Percentiles rank a stretch among this genome's conserved stretches.
Conservation (phyloP, 768 basidiomycete genomes). For the Lactarius akahatsu region DNA sequence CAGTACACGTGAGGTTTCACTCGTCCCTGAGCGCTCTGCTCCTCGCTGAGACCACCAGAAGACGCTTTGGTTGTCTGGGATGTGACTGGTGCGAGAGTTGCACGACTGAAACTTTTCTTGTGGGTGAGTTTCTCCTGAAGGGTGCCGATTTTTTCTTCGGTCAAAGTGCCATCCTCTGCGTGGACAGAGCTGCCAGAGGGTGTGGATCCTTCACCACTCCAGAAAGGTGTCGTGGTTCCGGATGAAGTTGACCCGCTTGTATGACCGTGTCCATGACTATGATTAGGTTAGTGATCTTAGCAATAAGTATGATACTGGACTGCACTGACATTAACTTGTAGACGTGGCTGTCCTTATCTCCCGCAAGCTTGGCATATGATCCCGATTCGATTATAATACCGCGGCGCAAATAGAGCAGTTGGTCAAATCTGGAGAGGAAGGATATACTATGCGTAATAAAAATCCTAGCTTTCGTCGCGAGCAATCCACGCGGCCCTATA, state of each 20-base stretch:
- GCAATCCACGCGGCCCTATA: constrained; percentile 80
- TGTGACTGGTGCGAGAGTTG: constrained; percentile 47
- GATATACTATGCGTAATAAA: constrained; percentile 86
- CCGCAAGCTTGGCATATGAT: constrained; percentile 58
- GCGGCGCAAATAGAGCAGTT: constrained; percentile 69
- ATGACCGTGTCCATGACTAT: constrained; percentile 27
- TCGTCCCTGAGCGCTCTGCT: constrained; percentile 76
- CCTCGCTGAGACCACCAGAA: constrained; percentile 55
- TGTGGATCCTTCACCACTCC: constrained; percentile 8
- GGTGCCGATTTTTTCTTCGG: constrained; percentile 18
- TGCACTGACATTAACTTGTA: constrained; percentile 69
- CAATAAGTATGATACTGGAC: not conserved
- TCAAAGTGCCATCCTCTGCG: constrained; percentile 22
- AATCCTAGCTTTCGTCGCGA: constrained; percentile 79
- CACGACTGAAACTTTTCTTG: constrained; percentile 56
- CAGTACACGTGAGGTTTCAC: constrained; percentile 77
- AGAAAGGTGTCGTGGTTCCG: constrained; percentile 32
- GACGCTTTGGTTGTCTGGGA: constrained; percentile 39
- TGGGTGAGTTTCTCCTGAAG: constrained; percentile 53
- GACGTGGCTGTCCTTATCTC: constrained; percentile 61
- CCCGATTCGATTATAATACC: constrained; percentile 82
- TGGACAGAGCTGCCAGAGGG: constrained; percentile 18
- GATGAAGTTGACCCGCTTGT: constrained; percentile 22
- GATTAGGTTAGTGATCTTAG: not conserved
- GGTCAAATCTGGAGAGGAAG: constrained; percentile 77